Evolutionary conservation across 176 grass and related monocot genomes (phyloP).

Genomic region (Chrysopogon serrulatus): DNA sequence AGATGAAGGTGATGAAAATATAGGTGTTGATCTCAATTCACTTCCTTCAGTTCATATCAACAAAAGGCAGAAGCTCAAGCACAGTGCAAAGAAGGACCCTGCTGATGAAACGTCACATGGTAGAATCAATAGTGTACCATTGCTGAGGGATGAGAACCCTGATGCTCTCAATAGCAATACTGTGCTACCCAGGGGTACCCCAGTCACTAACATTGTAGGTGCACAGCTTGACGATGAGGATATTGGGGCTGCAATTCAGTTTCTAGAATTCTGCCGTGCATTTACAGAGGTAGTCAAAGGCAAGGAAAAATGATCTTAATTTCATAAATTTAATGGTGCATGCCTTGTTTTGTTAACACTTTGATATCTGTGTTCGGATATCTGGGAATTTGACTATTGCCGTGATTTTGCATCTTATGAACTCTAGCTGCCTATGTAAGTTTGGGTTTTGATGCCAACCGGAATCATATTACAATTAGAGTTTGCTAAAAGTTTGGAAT

Average conservation of each 20-base stretch:
- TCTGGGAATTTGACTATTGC: not conserved
- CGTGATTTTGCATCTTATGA: not conserved
- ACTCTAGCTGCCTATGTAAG: not conserved
- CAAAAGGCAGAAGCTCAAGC: constrained; percentile 18
- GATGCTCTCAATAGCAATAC: constrained; percentile 8
- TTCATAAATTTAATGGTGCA: not conserved
- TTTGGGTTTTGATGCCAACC: not conserved
- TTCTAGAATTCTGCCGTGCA: constrained; percentile 64
- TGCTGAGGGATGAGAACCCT: not conserved
- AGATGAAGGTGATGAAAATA: constrained; percentile 33
- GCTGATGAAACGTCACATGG: not conserved
- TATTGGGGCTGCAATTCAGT: constrained; percentile 68
- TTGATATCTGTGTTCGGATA: not conserved
- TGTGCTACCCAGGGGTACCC: constrained; percentile 50
- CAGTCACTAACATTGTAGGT: constrained; percentile 39
- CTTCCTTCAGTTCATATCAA: constrained; percentile 12
- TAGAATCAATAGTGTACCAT: not conserved
- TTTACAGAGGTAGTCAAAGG: constrained; percentile 64
- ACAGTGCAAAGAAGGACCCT: not conserved
- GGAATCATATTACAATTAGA: not conserved
- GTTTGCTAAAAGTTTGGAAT: not conserved
- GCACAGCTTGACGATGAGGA: constrained; percentile 41
- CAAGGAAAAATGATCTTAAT: constrained; percentile 9
- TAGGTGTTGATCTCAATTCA: constrained; percentile 21
- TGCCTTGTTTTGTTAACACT: constrained; percentile 5